Evolutionary conservation across 345 rosid species (phyloP).

Genomic region (Aquilaria sinensis): DNA sequence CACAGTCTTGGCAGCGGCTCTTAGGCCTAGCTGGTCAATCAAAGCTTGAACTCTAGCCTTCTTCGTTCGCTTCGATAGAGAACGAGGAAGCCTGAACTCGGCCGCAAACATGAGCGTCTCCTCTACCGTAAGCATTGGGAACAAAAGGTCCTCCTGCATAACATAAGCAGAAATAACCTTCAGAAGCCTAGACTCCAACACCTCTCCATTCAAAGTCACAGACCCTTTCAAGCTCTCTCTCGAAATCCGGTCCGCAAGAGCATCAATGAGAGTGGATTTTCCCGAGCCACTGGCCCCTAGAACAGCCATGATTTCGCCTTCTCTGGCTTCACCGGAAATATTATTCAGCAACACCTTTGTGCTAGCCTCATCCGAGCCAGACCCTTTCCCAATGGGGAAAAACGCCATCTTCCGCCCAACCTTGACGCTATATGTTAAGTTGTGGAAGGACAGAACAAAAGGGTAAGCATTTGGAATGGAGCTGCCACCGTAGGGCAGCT

Average conservation of each 20-base stretch:
- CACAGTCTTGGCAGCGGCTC: slow-evolving; percentile 74
- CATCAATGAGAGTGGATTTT: slow-evolving; percentile 86
- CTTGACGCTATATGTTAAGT: slow-evolving; percentile 69
- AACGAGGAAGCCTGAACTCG: slow-evolving; percentile 88
- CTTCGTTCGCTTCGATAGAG: slow-evolving; percentile 68
- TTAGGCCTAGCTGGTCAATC: slow-evolving; percentile 77
- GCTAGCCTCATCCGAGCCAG: slow-evolving; percentile 1
- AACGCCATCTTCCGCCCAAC: slow-evolving; percentile 25
- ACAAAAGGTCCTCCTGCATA: slow-evolving; percentile 91
- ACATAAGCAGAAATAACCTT: slow-evolving; percentile 93
- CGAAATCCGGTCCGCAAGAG: slow-evolving; percentile 72
- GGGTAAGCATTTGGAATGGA: slow-evolving; percentile 44
- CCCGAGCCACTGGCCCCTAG: slow-evolving; percentile 96
- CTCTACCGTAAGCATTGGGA: slow-evolving; percentile 90
- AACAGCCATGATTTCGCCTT: slow-evolving; percentile 90
- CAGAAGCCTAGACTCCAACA: slow-evolving; percentile 59
- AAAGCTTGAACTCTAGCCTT: slow-evolving; percentile 72
- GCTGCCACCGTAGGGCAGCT: slow-evolving; percentile 31
- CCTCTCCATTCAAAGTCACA: slow-evolving; percentile 70
- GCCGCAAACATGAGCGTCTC: slow-evolving; percentile 95
- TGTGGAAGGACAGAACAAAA: slow-evolving; percentile 65
- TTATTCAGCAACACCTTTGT: slow-evolving; percentile 45
- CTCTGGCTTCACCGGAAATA: slow-evolving; percentile 57
- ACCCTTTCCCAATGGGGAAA: slow-evolving; percentile 23
- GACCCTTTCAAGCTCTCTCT: slow-evolving; percentile 74